These are phyloP conservation scores for Aureobasidium sp. DNA, from an alignment of 2,329 filamentous ascomycete species.

Conservation along the genomic window DNA sequence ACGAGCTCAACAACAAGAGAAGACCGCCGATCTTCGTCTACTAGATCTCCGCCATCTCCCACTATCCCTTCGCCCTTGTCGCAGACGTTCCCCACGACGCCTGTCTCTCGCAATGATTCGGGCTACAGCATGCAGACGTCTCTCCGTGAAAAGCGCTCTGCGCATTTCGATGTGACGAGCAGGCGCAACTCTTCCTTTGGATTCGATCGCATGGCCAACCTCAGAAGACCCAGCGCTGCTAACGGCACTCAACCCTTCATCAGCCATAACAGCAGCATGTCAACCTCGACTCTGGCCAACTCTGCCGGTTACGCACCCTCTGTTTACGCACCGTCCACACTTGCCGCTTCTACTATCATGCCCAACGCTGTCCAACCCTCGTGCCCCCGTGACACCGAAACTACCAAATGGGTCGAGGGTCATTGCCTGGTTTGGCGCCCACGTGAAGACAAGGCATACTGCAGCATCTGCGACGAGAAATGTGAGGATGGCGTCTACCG, in stretches of 20 bases:
- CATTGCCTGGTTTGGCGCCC: slow-evolving; percentile 66
- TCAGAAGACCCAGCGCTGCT: slow-evolving; percentile 50
- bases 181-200: slow-evolving; percentile 87
- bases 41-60: slow-evolving; percentile 50
- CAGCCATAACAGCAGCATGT: slow-evolving; percentile 54
- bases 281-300: slow-evolving; percentile 56
- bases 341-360: slow-evolving; percentile 82
- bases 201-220: slow-evolving; percentile 61
- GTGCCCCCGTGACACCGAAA: slow-evolving; percentile 58
- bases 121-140: slow-evolving; percentile 81
- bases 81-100: slow-evolving; percentile 67
- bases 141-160: slow-evolving; percentile 87
- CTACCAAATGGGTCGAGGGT: slow-evolving; percentile 75
- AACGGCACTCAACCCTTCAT: slow-evolving; percentile 54
- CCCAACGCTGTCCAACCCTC: slow-evolving; percentile 76
- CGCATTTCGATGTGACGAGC: slow-evolving; percentile 68
- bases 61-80: slow-evolving; percentile 77
- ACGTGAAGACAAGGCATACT: slow-evolving; percentile 54
- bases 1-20: slow-evolving; percentile 55
- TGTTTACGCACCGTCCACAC: slow-evolving; percentile 76
- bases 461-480: slow-evolving; percentile 70
- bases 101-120: slow-evolving; percentile 84
- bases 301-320: slow-evolving; percentile 65
- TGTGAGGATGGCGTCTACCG: slow-evolving; percentile 68
- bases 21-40: slow-evolving; percentile 27